Percentiles rank a stretch among this genome's conserved stretches.
Evolutionary conservation across 306 rosid species (phyloP).

Genomic region (Glycine soja): DNA sequence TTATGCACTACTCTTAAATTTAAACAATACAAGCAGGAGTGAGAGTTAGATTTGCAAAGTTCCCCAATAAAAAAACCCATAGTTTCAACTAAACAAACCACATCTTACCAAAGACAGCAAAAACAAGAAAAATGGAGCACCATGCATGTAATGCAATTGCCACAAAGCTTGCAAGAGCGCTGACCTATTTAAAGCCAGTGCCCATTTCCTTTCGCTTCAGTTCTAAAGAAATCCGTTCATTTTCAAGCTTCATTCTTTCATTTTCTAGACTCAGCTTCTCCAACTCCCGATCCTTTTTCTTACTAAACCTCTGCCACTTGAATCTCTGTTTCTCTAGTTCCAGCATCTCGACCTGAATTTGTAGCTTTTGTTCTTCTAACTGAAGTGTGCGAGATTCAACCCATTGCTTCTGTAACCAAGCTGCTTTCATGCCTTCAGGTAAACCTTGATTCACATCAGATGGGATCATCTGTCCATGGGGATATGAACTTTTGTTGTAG

Average conservation of each 20-base stretch:
- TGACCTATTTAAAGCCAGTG: slow-evolving; percentile 59
- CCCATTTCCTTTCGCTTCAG: slow-evolving; percentile 73
- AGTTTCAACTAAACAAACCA: slow-evolving; percentile 40
- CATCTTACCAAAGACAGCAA: slow-evolving; percentile 43
- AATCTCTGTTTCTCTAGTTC: slow-evolving; percentile 82
- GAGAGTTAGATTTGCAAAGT: slow-evolving; percentile 43
- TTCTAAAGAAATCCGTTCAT: slow-evolving; percentile 76
- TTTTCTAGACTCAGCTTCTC: slow-evolving; percentile 86
- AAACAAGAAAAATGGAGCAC: slow-evolving; percentile 17
- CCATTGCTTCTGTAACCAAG: slow-evolving; percentile 78
- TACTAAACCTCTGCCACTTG: slow-evolving; percentile 86
- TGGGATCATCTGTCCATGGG: slow-evolving; percentile 55
- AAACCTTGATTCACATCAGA: slow-evolving; percentile 61
- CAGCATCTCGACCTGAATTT: slow-evolving; percentile 80
- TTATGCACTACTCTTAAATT: slow-evolving; percentile 46
- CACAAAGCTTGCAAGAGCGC: slow-evolving; percentile 43
- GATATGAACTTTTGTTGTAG: slow-evolving; percentile 58
- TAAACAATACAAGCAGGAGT: slow-evolving; percentile 41
- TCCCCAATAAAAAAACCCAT: slow-evolving; percentile 38
- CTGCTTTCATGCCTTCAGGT: slow-evolving; percentile 64
- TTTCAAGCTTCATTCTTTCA: slow-evolving; percentile 87
- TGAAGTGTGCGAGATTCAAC: slow-evolving; percentile 72
- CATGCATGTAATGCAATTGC: slow-evolving; percentile 37
- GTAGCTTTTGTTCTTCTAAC: slow-evolving; percentile 86
- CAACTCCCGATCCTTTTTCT: slow-evolving; percentile 83